phyloP scores from a whole-genome alignment of 139 green algal genomes.

The Trebouxia sp. region DNA sequence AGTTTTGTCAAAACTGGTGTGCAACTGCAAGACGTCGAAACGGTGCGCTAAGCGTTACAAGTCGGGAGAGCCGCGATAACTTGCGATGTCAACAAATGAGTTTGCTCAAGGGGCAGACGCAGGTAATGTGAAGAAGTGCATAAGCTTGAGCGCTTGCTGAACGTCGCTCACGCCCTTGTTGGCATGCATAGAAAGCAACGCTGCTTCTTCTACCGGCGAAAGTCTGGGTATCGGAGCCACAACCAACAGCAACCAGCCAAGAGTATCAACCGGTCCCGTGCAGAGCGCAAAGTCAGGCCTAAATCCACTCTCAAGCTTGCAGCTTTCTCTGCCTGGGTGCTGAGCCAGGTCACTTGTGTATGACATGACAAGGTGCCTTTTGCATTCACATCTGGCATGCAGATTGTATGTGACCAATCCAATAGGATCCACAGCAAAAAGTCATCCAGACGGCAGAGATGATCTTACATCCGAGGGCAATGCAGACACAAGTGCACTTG shows the following conservation, averaged over 20 bases:
- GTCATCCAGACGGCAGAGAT: background rate
- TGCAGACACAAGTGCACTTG: constrained; percentile 6
- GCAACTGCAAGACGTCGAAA: no score
- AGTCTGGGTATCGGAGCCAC: background rate
- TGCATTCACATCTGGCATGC: no score
- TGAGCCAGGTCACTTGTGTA: no score
- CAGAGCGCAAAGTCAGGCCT: background rate
- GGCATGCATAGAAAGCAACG: background rate
- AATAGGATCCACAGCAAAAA: background rate
- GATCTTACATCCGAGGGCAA: background rate
- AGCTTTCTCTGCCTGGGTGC: background rate
- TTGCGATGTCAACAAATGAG: background rate
- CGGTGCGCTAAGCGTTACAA: no score
- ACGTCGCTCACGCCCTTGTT: no score
- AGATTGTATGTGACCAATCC: background rate
- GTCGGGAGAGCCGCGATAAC: no score
- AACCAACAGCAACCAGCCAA: background rate
- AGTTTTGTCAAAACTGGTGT: no score
- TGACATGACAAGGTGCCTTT: no score
- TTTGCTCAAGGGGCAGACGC: background rate
- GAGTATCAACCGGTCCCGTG: background rate
- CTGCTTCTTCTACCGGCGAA: background rate
- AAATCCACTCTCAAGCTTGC: background rate
- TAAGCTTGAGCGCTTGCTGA: no score
- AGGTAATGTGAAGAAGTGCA: background rate